Conservation (phyloP, 139 green algal genomes). For the Monoraphidium neglectum region DNA sequence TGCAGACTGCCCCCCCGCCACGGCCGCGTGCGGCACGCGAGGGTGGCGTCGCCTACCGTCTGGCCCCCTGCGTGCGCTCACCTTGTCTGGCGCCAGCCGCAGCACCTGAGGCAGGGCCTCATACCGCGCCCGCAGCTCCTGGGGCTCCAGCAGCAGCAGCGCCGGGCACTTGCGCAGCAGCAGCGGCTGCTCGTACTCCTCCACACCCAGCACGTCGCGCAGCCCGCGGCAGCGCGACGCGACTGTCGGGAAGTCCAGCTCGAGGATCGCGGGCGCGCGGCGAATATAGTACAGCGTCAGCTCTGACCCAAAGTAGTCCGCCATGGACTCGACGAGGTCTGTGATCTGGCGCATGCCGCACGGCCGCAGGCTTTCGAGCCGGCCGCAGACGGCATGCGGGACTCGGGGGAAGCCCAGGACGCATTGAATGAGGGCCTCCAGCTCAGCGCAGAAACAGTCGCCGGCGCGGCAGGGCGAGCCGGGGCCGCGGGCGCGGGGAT, state of each 20-base stretch:
- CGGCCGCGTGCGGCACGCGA: not conserved
- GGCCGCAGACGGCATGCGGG: conserved; percentile 17
- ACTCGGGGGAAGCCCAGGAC: conserved; percentile 43
- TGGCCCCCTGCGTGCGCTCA: conserved; percentile 2
- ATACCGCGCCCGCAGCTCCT: not conserved
- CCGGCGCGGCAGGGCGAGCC: too few species aligned
- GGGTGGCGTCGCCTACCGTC: not conserved
- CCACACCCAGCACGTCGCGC: not conserved
- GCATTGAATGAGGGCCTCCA: conserved; percentile 50
- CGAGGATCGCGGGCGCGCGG: not conserved
- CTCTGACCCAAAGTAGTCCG: too few species aligned
- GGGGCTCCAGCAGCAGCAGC: not conserved
- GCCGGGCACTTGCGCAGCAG: not conserved
- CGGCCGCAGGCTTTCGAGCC: not conserved
- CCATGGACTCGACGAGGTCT: too few species aligned
- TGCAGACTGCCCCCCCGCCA: conserved; percentile 5
- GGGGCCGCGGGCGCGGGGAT: too few species aligned
- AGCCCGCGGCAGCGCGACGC: not conserved
- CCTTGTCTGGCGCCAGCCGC: conserved; percentile 30
- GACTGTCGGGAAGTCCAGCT: not conserved
- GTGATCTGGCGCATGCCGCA: not conserved
- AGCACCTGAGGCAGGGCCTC: not conserved
- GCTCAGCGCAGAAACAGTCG: conserved; percentile 15
- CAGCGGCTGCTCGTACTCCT: not conserved
- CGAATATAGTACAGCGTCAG: too few species aligned